These are phyloP conservation scores for Fraxinus americana DNA, from an alignment of 257 asterid species.

Conservation along the genomic window DNA sequence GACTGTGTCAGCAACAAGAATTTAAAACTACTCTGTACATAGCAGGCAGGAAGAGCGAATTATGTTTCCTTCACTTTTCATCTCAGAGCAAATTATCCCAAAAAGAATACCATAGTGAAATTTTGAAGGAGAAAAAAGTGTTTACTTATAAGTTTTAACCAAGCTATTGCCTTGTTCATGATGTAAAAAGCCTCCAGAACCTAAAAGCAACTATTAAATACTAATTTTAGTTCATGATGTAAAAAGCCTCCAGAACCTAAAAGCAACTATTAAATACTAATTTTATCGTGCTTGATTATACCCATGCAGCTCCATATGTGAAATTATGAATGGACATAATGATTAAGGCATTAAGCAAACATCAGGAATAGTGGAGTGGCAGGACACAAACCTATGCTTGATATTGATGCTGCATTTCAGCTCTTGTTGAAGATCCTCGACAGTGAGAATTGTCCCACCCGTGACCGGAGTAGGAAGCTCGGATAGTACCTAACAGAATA, in stretches of 20 bases:
- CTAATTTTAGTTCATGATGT: not conserved
- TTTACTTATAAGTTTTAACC: not conserved
- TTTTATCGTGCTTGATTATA: not conserved
- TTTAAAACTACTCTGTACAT: not conserved
- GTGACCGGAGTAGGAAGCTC: slow-evolving; percentile 87
- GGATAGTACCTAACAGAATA: slow-evolving; percentile 64
- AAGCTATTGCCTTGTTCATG: not conserved
- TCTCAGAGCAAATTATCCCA: not conserved
- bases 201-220: not conserved
- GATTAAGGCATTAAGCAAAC: not conserved
- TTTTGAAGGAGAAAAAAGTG: not conserved
- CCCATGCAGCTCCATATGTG: not conserved
- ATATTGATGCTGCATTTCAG: slow-evolving; percentile 78
- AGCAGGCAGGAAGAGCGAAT: not conserved
- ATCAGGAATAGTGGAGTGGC: slow-evolving; percentile 14
- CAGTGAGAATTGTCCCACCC: slow-evolving; percentile 80
- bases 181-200: not conserved
- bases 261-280: not conserved
- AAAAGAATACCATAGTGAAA: not conserved
- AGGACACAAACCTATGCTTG: slow-evolving; percentile 70
- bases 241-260: not conserved
- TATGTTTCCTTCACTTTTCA: not conserved
- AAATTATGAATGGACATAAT: not conserved
- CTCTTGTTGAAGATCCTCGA: slow-evolving; percentile 98
- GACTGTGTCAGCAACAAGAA: not conserved